phyloP scores from a whole-genome alignment of 163 green algal genomes.

The Volvox carteri region DNA sequence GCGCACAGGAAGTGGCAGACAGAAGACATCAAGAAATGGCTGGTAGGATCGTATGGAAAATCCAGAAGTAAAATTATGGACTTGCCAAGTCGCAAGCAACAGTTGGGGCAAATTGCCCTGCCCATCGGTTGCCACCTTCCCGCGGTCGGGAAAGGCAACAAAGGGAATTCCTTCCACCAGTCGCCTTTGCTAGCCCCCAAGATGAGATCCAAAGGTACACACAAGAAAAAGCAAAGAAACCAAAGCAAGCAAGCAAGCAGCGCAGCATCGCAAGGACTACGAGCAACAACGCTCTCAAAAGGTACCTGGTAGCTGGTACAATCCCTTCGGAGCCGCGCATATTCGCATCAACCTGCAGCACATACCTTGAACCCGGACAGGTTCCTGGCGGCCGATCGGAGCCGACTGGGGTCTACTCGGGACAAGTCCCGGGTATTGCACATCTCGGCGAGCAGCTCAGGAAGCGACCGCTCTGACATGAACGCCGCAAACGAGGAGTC shows the following conservation, averaged over 20 bases:
- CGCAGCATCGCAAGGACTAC: too few species aligned
- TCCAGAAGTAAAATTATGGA: too few species aligned
- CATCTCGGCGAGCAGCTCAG: constrained; percentile 58
- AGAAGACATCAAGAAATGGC: too few species aligned
- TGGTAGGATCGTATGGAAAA: too few species aligned
- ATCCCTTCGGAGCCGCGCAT: not conserved
- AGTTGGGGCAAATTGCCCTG: too few species aligned
- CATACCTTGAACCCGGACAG: constrained; percentile 29
- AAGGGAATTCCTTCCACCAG: not conserved
- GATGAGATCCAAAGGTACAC: not conserved
- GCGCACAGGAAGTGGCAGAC: too few species aligned
- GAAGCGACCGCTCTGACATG: constrained; percentile 57
- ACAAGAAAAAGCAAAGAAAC: not conserved
- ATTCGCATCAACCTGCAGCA: too few species aligned
- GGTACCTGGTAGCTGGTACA: not conserved
- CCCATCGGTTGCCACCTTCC: too few species aligned
- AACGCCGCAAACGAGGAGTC: constrained; percentile 74
- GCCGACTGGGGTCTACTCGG: not conserved
- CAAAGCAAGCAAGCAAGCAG: not conserved
- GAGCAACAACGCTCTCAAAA: not conserved
- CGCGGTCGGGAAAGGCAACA: too few species aligned
- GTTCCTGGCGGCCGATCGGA: not conserved
- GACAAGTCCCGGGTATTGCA: constrained; percentile 31
- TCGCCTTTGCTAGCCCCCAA: not conserved
- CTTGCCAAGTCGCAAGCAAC: not conserved